phyloP scores from a whole-genome alignment of 805 yeast species.

The Candida verbasci region DNA sequence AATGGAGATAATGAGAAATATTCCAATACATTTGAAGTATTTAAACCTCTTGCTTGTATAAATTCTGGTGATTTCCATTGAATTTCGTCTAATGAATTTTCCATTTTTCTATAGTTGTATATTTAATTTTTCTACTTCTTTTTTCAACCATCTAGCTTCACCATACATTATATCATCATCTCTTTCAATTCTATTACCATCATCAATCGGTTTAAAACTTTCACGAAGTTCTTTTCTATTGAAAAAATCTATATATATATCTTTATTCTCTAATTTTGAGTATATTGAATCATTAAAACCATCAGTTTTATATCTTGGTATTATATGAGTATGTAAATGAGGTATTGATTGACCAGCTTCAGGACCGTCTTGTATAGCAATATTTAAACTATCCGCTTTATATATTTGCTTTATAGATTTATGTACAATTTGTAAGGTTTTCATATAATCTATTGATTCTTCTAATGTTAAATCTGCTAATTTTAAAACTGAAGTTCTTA shows the following conservation, averaged over 20 bases:
- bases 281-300: conserved; percentile 58
- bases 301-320: conserved; percentile 71
- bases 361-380: conserved; percentile 95
- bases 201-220: conserved; percentile 28
- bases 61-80: conserved; percentile 99
- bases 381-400: conserved; percentile 78
- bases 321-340: conserved; percentile 89
- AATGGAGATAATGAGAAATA: conserved; percentile 94
- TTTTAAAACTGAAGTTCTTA: conserved; percentile 55
- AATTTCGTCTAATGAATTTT: conserved; percentile 65
- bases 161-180: conserved; percentile 58
- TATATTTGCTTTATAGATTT: conserved; percentile 61
- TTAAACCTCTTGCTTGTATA: conserved; percentile 83
- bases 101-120: not conserved
- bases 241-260: conserved; percentile 35
- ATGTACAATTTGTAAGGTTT: conserved; percentile 67
- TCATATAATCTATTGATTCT: conserved; percentile 76
- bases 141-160: conserved; percentile 61
- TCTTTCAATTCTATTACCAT: conserved; percentile 55
- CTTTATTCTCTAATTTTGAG: conserved; percentile 52
- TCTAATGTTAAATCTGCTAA: conserved; percentile 66
- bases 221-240: conserved; percentile 15
- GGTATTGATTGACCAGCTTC: conserved; percentile 97
- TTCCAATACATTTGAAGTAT: conserved; percentile 87
- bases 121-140: conserved; percentile 31